Percentiles rank a stretch among this genome's conserved stretches.
Evolutionary conservation across 352 stramenopile genomes (phyloP).

Genomic region (Phytophthora aleatoria): DNA sequence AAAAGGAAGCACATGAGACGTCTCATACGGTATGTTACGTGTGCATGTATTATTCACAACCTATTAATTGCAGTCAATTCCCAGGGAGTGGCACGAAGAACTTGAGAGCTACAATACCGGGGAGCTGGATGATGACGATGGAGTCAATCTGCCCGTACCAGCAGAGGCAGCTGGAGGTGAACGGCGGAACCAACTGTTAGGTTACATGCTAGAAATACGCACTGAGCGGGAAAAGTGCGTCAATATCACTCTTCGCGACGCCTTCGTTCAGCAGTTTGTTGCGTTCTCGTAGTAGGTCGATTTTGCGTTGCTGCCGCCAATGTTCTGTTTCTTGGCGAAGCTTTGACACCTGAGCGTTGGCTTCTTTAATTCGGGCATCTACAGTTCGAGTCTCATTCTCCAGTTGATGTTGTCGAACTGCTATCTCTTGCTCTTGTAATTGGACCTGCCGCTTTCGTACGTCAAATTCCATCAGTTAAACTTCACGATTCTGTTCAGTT

Average conservation of each 20-base stretch:
- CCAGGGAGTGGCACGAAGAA: constrained; percentile 11
- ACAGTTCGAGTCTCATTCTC: constrained; percentile 7
- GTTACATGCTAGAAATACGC: constrained; percentile 18
- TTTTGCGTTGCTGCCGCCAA: constrained; percentile 7
- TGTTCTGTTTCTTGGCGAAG: constrained; percentile 11
- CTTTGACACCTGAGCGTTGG: constrained; percentile 11
- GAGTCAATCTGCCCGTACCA: constrained; percentile 17
- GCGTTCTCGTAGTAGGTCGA: constrained; percentile 19
- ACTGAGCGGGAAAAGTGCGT: constrained; percentile 5
- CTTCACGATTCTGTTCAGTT: background rate
- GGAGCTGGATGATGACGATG: constrained; percentile 20
- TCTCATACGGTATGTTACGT: constrained; percentile 19
- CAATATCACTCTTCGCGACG: constrained; percentile 17
- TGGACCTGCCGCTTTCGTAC: constrained; percentile 2
- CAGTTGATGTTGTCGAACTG: constrained; percentile 4
- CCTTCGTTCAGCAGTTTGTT: constrained; percentile 20
- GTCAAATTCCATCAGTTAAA: constrained; percentile 1
- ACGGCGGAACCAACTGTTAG: constrained; percentile 21
- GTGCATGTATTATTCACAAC: constrained; percentile 30
- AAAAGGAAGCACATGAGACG: constrained; percentile 21
- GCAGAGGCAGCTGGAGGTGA: background rate
- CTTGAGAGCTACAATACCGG: background rate
- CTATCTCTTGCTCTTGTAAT: background rate
- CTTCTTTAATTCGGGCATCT: constrained; percentile 5
- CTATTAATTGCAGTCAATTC: constrained; percentile 17